Conservation (phyloP, 2,329 filamentous ascomycete genomes). For the Harringtonia lauricola region DNA sequence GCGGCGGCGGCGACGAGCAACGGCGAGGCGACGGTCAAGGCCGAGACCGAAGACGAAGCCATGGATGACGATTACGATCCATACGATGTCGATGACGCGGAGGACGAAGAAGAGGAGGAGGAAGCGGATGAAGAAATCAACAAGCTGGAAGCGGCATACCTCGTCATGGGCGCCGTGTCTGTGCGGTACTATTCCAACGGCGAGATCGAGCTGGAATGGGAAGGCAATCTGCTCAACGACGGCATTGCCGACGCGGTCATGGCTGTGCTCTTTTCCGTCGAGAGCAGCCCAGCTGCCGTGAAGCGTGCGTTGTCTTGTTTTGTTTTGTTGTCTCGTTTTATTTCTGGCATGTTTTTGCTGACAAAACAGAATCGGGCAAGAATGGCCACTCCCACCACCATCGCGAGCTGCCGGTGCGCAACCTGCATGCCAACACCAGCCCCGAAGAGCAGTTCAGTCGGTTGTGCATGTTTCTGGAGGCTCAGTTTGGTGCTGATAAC, state of each 20-base stretch:
- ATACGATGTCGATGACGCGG: conserved; percentile 29
- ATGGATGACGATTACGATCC: conserved; percentile 9
- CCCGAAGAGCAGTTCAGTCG: conserved; percentile 71
- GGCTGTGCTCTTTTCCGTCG: conserved; percentile 81
- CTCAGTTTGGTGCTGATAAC: conserved; percentile 81
- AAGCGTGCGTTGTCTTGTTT: conserved; percentile 49
- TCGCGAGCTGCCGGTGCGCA: conserved; percentile 34
- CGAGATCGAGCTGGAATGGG: conserved; percentile 88
- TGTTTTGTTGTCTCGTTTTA: background rate
- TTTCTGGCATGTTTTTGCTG: conserved; percentile 5
- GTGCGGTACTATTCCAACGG: conserved; percentile 69
- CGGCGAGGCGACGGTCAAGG: conserved; percentile 26
- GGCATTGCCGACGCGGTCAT: conserved; percentile 96
- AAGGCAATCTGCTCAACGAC: conserved; percentile 95
- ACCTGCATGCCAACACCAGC: conserved; percentile 63
- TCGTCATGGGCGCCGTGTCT: conserved; percentile 83
- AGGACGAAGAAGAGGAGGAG: conserved; percentile 26
- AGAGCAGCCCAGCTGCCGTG: conserved; percentile 89
- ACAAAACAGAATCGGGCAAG: conserved; percentile 46
- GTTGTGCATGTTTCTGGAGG: conserved; percentile 91
- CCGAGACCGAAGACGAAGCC: conserved; percentile 18
- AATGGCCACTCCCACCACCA: conserved; percentile 29
- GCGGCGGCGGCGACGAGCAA: conserved; percentile 10
- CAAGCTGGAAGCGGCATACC: conserved; percentile 47
- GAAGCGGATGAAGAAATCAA: conserved; percentile 51